Evolutionary conservation across 257 asterid species (phyloP).

Genomic region (Solanum bulbocastanum): DNA sequence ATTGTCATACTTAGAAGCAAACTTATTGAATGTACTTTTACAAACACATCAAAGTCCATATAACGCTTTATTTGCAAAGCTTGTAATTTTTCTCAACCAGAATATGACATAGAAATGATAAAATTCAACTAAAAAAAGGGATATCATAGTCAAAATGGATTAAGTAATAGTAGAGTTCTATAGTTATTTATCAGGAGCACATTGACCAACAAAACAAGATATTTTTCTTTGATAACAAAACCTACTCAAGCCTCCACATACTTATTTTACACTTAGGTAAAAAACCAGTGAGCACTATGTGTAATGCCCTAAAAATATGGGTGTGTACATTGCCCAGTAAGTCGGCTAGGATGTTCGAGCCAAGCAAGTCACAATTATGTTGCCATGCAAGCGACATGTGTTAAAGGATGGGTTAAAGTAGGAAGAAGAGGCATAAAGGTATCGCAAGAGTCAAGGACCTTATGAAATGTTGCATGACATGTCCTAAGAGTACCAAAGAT

Average conservation of each 20-base stretch:
- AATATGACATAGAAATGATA: conserved; percentile 28
- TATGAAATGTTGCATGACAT: too few species aligned
- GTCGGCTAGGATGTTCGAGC: background rate
- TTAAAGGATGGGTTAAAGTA: background rate
- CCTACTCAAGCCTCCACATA: background rate
- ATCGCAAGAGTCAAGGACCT: too few species aligned
- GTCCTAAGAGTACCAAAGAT: too few species aligned
- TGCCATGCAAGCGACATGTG: background rate
- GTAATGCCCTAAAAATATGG: background rate
- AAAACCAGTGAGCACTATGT: background rate
- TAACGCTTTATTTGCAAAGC: conserved; percentile 89
- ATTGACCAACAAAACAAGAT: background rate
- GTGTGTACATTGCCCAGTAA: background rate
- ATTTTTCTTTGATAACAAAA: background rate
- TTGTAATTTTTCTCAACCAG: conserved; percentile 81
- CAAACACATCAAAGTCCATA: conserved; percentile 73
- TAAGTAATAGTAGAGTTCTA: background rate
- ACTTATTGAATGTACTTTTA: conserved; percentile 85
- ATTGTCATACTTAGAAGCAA: conserved; percentile 70
- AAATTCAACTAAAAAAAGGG: background rate
- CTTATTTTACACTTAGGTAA: background rate
- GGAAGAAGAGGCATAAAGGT: background rate
- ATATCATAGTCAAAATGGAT: background rate
- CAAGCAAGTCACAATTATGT: background rate
- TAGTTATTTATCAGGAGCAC: background rate